phyloP scores from a whole-genome alignment of 148 eudicot species.

The Arbutus unedo region DNA sequence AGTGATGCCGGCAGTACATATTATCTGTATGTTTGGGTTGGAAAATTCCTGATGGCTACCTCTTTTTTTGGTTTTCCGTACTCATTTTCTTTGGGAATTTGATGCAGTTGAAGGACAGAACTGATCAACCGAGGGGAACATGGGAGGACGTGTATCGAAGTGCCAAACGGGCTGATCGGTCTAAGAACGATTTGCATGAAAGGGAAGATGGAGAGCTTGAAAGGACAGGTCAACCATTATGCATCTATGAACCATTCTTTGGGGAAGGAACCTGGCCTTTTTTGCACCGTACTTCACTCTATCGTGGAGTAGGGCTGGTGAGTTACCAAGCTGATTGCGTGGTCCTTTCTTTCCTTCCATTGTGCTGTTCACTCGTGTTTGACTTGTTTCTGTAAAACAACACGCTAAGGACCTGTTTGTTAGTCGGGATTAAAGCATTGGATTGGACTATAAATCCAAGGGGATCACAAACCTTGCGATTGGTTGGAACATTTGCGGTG shows the following conservation, averaged over 20 bases:
- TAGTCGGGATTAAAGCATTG: neutral
- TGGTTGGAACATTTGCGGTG: no score
- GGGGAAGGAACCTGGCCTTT: slow-evolving; percentile 97
- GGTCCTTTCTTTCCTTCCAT: neutral
- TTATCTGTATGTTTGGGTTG: neutral
- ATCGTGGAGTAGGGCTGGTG: slow-evolving; percentile 88
- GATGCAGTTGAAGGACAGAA: slow-evolving; percentile 88
- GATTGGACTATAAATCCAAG: neutral
- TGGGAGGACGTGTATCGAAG: slow-evolving; percentile 86
- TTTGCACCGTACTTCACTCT: slow-evolving; percentile 72
- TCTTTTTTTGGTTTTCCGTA: neutral
- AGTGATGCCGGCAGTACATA: slow-evolving; percentile 12
- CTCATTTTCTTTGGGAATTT: slow-evolving; percentile 12
- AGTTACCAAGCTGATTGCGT: slow-evolving; percentile 23
- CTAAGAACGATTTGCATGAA: slow-evolving; percentile 69
- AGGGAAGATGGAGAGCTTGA: slow-evolving; percentile 96
- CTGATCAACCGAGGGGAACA: slow-evolving; percentile 72
- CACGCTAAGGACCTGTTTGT: neutral
- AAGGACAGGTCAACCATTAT: slow-evolving; percentile 90
- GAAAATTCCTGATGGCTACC: slow-evolving; percentile 1
- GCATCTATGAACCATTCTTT: slow-evolving; percentile 83
- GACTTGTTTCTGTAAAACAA: neutral
- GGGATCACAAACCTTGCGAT: neutral
- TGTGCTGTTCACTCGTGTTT: neutral
- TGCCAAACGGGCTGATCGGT: slow-evolving; percentile 72